These are phyloP conservation scores for Pythium dissimile DNA, from an alignment of 352 stramenopile species.

Conservation along the genomic window DNA sequence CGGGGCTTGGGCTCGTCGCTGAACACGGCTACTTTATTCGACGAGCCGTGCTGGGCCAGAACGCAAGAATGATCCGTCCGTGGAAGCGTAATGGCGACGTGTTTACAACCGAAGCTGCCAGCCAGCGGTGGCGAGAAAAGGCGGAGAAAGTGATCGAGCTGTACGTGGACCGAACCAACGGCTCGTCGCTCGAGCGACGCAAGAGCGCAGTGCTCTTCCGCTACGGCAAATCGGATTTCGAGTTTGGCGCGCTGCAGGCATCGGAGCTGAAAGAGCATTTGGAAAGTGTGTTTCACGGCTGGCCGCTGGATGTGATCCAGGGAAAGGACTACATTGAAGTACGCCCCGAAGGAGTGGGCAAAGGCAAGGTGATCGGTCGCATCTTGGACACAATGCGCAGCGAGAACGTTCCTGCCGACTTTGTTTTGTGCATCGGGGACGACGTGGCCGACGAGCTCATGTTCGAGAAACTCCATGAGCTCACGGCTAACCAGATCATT, in stretches of 20 bases:
- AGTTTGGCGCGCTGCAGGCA: conserved; percentile 97
- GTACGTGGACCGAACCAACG: conserved; percentile 97
- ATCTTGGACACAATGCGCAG: conserved; percentile 82
- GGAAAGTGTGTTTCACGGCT: conserved; percentile 88
- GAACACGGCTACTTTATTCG: conserved; percentile 98
- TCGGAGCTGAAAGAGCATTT: conserved; percentile 97
- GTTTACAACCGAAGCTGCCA: conserved; percentile 48
- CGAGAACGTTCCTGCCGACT: conserved; percentile 87
- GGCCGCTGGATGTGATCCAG: conserved; percentile 76
- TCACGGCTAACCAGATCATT: conserved; percentile 35
- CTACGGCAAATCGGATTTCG: conserved; percentile 97
- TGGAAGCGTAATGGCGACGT: conserved; percentile 71
- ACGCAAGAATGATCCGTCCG: conserved; percentile 55
- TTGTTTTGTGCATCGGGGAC: conserved; percentile 97
- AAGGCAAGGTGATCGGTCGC: conserved; percentile 93
- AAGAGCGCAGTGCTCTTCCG: conserved; percentile 98
- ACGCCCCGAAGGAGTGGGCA: conserved; percentile 95
- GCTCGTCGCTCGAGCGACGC: conserved; percentile 97
- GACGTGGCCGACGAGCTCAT: conserved; percentile 99
- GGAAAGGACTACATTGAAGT: conserved; percentile 98
- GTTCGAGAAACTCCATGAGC: conserved; percentile 80
- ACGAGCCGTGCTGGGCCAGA: conserved; percentile 52
- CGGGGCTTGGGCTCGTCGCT: conserved; percentile 94
- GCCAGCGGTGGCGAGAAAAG: conserved; percentile 92
- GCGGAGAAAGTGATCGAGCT: conserved; percentile 96